Evolutionary conservation across 495 filamentous ascomycete species (phyloP), one percentile per base, ranked within the genome.

Genomic region (Daldinia grandis): DNA sequence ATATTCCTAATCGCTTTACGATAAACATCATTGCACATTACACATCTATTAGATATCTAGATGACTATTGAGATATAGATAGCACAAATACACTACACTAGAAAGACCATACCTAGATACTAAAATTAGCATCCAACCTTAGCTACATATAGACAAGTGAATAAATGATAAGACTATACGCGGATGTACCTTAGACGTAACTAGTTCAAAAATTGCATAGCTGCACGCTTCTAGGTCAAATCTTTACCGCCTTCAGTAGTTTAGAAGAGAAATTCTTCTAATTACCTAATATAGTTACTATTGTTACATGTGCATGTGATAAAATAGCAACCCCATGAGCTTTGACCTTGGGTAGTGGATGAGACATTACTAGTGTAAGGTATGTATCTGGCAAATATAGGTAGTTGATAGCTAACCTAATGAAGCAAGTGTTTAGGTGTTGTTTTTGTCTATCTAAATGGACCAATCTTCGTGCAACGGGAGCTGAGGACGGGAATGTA

Each of bases 401-500:
- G 1, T 4, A 30, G 49, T n/a, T n/a, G n/a, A n/a, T 30, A 17
- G 24, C 49, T 53, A 53, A 30, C 27, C 12, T 53, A 30, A 47
- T 47, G 3, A 47, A 47, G 42, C 42, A 47, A 47, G 42, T 47
- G 42, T 47, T 47, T 47, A 47, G 3, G 17, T 47, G 17, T 47
- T 24, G 17, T 24, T n/a, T 30, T 28, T 53, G 24, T 17, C 25
- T 47, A 38, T 2, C 6, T 38, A 44, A 15, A 53, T 2, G 27
- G 24, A 51, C 25, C 21, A 25, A 19, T 51, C 24, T n/a, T 10
- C 28, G 49, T 17, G 25, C 49, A 27, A 30, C 27, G 14, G 49
- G 24, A 64, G 61, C 50, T 44, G 53, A 57, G 51, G 25, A 57
- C 42, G 42, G 42, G 5, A 47, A 47, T 17, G 6, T 35, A 35